These are phyloP conservation scores for Ceratobasidium sp. DNA, from an alignment of 1,284 basidiomycete species.

Conservation along the genomic window DNA sequence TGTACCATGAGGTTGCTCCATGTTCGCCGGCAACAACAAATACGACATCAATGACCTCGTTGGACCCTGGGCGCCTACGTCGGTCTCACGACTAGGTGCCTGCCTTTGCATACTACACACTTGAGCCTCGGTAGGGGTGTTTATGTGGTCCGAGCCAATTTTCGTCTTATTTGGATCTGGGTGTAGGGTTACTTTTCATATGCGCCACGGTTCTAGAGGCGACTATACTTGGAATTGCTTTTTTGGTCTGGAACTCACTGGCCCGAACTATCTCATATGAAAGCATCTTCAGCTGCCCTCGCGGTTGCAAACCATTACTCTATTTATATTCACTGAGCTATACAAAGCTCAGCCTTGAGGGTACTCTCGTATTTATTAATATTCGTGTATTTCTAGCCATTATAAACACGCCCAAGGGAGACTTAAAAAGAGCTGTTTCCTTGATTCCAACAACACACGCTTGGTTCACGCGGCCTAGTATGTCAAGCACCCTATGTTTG, in stretches of 20 bases:
- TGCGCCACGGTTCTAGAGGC: too few species aligned
- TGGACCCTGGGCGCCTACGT: slow-evolving; percentile 5
- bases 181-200: too few species aligned
- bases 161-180: too few species aligned
- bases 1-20: slow-evolving; percentile 12
- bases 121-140: neutral
- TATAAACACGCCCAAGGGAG: neutral
- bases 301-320: too few species aligned
- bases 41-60: slow-evolving; percentile 5
- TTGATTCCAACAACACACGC: neutral
- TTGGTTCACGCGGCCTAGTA: neutral
- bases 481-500: neutral
- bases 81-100: neutral
- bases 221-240: too few species aligned
- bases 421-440: neutral
- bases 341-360: too few species aligned
- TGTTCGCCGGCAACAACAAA: neutral
- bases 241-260: too few species aligned
- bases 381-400: neutral
- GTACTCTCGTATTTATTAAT: too few species aligned
- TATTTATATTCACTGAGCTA: too few species aligned
- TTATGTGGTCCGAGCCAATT: too few species aligned
- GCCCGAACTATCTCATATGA: too few species aligned
- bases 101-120: neutral
- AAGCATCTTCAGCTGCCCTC: too few species aligned